Conservation (phyloP, 306 rosid genomes). For the Vigna nakashimae region DNA sequence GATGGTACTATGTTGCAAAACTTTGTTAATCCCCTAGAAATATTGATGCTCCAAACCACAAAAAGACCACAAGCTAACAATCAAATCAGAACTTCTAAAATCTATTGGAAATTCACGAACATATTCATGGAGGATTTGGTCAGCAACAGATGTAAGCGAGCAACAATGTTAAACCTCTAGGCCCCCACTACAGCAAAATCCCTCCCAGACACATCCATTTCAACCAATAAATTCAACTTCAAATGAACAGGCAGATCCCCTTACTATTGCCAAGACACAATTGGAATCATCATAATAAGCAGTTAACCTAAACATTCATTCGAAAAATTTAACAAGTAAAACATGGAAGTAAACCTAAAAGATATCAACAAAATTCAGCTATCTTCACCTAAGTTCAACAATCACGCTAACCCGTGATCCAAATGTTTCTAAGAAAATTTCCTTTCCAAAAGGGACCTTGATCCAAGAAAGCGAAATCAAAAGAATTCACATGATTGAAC, state of each 20-base stretch:
- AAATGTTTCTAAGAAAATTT: background rate
- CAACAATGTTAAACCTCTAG: slow-evolving; percentile 12
- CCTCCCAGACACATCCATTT: slow-evolving; percentile 6
- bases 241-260: slow-evolving; percentile 11
- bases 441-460: slow-evolving; percentile 26
- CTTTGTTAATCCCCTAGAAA: background rate
- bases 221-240: slow-evolving; percentile 38
- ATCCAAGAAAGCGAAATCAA: slow-evolving; percentile 37
- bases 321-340: slow-evolving; percentile 21
- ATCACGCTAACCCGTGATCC: slow-evolving; percentile 29
- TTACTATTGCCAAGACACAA: background rate
- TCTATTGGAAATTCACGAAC: slow-evolving; percentile 29
- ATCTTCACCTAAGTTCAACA: slow-evolving; percentile 40
- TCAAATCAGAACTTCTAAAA: slow-evolving; percentile 30
- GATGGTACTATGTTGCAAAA: slow-evolving; percentile 12
- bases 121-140: background rate
- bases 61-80: background rate
- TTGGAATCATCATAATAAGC: slow-evolving; percentile 12
- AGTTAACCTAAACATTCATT: background rate
- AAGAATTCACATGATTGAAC: slow-evolving; percentile 22
- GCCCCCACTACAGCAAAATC: slow-evolving; percentile 30
- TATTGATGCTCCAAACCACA: slow-evolving; percentile 36
- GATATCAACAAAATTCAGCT: slow-evolving; percentile 15
- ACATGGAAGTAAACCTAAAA: slow-evolving; percentile 38
- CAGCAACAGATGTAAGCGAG: background rate